Evolutionary conservation across 1,284 basidiomycete genomes (phyloP).

Genomic region (Chalciporus sp.): DNA sequence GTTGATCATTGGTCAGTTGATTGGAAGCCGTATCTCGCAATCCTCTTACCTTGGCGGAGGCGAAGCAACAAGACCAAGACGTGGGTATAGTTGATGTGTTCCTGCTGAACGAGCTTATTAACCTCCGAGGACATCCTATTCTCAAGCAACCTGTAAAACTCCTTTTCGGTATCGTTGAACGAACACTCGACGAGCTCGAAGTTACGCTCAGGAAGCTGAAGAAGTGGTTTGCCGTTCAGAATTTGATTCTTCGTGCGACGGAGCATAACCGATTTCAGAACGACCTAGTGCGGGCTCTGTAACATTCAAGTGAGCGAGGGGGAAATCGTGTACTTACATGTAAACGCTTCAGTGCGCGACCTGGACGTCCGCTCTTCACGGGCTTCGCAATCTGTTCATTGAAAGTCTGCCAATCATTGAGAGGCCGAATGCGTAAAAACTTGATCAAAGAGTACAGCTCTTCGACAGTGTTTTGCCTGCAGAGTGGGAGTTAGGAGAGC

Average conservation of each 20-base stretch:
- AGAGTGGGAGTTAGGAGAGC: background rate
- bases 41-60: conserved; percentile 77
- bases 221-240: conserved; percentile 84
- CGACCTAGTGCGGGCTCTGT: conserved; percentile 49
- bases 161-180: conserved; percentile 74
- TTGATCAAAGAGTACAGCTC: conserved; percentile 91
- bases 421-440: conserved; percentile 84
- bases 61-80: conserved; percentile 84
- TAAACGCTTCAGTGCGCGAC: conserved; percentile 80
- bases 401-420: conserved; percentile 82
- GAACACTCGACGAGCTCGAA: conserved; percentile 75
- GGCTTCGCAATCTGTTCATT: conserved; percentile 79
- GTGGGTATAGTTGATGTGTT: conserved; percentile 78
- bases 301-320: background rate
- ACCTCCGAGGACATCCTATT: conserved; percentile 73
- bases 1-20: conserved; percentile 7
- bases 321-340: conserved; percentile 50
- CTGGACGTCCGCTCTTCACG: conserved; percentile 71
- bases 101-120: conserved; percentile 65
- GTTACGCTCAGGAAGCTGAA: conserved; percentile 78
- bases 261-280: conserved; percentile 89
- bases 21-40: background rate
- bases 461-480: conserved; percentile 83
- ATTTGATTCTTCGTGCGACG: conserved; percentile 84
- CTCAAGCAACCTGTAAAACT: conserved; percentile 84